Evolutionary conservation across 148 eudicot genomes (phyloP).

Genomic region (Cornus suecica): DNA sequence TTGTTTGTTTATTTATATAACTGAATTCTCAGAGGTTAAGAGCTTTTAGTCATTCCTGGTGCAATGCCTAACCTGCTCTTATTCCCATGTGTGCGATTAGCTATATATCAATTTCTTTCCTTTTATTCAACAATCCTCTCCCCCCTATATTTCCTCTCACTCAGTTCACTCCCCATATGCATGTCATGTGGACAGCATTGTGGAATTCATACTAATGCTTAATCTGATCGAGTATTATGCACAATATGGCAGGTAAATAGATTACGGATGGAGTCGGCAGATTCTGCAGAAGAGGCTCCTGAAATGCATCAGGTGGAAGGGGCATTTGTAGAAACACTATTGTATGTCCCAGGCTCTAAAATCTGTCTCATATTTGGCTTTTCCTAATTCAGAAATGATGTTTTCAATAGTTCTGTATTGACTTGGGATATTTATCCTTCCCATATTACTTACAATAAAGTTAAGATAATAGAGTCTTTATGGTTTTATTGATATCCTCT

Average conservation of each 20-base stretch:
- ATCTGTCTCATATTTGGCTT: background rate
- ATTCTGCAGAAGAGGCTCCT: conserved; percentile 58
- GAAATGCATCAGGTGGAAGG: conserved; percentile 84
- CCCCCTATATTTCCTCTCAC: background rate
- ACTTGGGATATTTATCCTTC: background rate
- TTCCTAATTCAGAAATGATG: background rate
- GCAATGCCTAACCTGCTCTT: background rate
- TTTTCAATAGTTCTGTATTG: background rate
- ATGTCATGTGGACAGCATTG: background rate
- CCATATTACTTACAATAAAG: background rate
- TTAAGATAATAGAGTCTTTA: background rate
- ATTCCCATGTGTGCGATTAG: background rate
- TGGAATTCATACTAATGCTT: too few species aligned
- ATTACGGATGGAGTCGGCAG: conserved; percentile 55
- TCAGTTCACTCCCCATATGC: background rate
- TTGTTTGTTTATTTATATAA: too few species aligned
- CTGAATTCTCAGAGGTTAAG: too few species aligned
- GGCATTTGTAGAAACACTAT: conserved; percentile 81
- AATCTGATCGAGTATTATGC: background rate
- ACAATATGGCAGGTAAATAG: conserved; percentile 41
- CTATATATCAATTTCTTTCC: background rate
- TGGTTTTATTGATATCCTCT: background rate
- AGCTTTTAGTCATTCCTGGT: too few species aligned
- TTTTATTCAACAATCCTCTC: background rate
- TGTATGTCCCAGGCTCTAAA: conserved; percentile 45